Evolutionary conservation across 352 stramenopile genomes (phyloP), one percentile per base, ranked within the genome.

Genomic region (Blastocystis sp.): DNA sequence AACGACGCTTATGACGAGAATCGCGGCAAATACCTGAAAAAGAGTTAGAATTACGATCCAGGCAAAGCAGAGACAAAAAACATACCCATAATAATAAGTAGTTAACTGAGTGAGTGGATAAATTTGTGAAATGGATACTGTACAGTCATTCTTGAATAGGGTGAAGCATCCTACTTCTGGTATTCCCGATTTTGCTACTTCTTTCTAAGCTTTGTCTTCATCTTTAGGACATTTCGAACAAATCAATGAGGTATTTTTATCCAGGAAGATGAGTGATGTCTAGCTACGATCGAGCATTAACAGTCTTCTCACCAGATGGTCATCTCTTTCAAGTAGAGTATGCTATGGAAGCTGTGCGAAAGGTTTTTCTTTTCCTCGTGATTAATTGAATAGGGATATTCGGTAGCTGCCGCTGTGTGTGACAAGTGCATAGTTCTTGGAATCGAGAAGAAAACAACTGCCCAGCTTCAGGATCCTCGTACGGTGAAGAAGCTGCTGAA

Each of bases 221-320:
- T 59, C 50, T 26, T 24, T 55, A 41, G 30, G 43, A 63, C 68
- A 62, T 13, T 39, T 56, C 18, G 50, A 39, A 56, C 37, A 26
- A 30, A 63, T 79, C 30, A 79, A 87, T 87, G 76, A 87, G 76
- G 76, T 87, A 70, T 87, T 87, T 45, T 20, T 81, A 55, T 37
- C 6, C 13, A 45, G 34, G 11, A 30, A 2, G 55, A 20, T 20
- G 24, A 13, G 45, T 87, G 13, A 69, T 87, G 34, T 8, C 16
- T 87, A 87, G 76, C 76, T 87, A 87, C 63, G 76, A 87, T 78
- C 76, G 76, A 54, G 76, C 76, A 53, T 87, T 87, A 69, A 87
- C 76, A 76, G 76, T 87, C 76, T 87, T 87, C 45, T 87, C 76
- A 76, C 76, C 76, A 53, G 76, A 87, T 87, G 76, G 76, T 30